Evolutionary conservation across 495 filamentous ascomycete species (phyloP).

Genomic region (Sordaria brevicollis): DNA sequence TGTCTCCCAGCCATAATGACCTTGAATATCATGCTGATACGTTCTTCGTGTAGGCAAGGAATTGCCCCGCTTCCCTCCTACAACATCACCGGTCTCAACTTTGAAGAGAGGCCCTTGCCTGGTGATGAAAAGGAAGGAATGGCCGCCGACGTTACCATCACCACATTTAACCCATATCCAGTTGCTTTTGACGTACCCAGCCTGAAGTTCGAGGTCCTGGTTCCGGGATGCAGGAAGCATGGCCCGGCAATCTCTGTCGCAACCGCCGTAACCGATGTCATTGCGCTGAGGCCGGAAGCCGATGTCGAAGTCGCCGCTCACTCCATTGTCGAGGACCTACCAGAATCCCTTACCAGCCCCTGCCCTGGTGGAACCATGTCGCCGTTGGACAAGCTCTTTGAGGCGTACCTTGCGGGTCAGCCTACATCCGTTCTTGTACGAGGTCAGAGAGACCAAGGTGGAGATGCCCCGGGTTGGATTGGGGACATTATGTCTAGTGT

Average conservation of each 20-base stretch:
- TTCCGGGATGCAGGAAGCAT: constrained; percentile 66
- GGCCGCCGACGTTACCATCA: constrained; percentile 63
- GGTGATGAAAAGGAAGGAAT: constrained; percentile 47
- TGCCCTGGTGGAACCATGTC: constrained; percentile 71
- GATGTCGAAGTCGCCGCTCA: constrained; percentile 57
- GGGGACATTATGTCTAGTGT: constrained; percentile 68
- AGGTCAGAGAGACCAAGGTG: constrained; percentile 56
- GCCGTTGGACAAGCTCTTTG: constrained; percentile 75
- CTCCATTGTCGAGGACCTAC: constrained; percentile 59
- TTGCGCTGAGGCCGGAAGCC: constrained; percentile 54
- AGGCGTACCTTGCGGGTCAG: constrained; percentile 68
- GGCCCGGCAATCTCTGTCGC: constrained; percentile 56
- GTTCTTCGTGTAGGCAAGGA: constrained; percentile 41
- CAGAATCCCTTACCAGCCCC: constrained; percentile 52
- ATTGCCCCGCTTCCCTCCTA: constrained; percentile 69
- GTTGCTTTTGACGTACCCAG: constrained; percentile 62
- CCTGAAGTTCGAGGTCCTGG: constrained; percentile 72
- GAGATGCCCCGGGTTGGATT: constrained; percentile 69
- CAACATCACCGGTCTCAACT: constrained; percentile 63
- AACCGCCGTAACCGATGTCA: constrained; percentile 53
- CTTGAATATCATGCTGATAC: constrained; percentile 18
- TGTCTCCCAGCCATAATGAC: neutral
- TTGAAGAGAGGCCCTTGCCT: constrained; percentile 53
- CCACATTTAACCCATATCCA: constrained; percentile 62
- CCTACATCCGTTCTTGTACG: constrained; percentile 69